phyloP scores from a whole-genome alignment of 2,329 filamentous ascomycete species.

The Alternaria tenuissima region DNA sequence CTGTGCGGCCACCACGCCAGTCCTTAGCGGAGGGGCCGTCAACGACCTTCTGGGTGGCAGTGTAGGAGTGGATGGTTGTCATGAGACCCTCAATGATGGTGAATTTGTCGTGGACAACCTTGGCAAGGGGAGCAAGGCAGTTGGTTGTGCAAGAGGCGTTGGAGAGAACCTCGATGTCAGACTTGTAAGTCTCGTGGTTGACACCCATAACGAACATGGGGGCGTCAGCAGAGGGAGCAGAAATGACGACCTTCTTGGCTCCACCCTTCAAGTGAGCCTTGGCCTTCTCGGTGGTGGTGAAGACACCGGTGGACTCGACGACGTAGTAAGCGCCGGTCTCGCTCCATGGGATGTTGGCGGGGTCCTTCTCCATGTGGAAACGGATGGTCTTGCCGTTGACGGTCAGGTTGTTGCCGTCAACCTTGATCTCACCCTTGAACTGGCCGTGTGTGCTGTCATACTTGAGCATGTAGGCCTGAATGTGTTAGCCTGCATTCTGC shows the following conservation, averaged over 20 bases:
- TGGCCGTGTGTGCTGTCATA: constrained; percentile 97
- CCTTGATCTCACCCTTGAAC: constrained; percentile 91
- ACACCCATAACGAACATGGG: constrained; percentile 99
- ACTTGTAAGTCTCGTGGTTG: constrained; percentile 94
- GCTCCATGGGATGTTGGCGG: constrained; percentile 86
- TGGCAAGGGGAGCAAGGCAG: constrained; percentile 98
- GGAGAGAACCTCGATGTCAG: constrained; percentile 91
- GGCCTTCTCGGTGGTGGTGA: constrained; percentile 98
- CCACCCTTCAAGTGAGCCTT: constrained; percentile 92
- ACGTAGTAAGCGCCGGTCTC: constrained; percentile 91
- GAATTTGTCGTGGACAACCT: constrained; percentile 99
- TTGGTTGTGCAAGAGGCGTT: constrained; percentile 99
- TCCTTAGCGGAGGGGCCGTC: constrained; percentile 98
- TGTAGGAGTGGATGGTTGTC: constrained; percentile 99
- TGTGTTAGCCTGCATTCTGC: constrained; percentile 37
- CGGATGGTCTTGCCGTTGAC: constrained; percentile 95
- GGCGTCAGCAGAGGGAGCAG: constrained; percentile 90
- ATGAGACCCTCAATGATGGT: constrained; percentile 98
- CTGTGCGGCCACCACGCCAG: constrained; percentile 98
- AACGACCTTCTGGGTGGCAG: constrained; percentile 99
- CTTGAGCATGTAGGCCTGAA: constrained; percentile 98
- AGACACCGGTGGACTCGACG: constrained; percentile 97
- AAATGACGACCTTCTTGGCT: constrained; percentile 92
- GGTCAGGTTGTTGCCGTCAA: constrained; percentile 75
- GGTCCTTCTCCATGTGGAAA: constrained; percentile 95